Conservation (phyloP, 1,284 basidiomycete genomes). For the Ganoderma meredithae region DNA sequence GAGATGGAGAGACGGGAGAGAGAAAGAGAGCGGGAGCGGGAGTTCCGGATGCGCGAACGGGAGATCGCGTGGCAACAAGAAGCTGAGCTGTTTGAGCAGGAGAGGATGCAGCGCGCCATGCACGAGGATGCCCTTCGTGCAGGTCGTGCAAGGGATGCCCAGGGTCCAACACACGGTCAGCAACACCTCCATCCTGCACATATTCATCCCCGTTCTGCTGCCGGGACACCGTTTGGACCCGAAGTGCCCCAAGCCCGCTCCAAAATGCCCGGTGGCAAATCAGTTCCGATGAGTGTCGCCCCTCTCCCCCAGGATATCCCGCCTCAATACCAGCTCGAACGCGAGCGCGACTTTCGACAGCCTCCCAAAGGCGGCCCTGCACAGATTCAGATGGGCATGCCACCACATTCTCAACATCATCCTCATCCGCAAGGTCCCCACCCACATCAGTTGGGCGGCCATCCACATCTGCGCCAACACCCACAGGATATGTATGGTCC, state of each 20-base stretch:
- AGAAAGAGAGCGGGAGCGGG: conserved; percentile 13
- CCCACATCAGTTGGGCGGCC: conserved; percentile 32
- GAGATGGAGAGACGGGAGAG: conserved; percentile 30
- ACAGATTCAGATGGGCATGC: conserved; percentile 21
- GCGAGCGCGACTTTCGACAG: conserved; percentile 30
- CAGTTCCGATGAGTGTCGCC: conserved; percentile 15
- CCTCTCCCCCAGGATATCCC: conserved; percentile 27
- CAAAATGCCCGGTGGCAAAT: conserved; percentile 22
- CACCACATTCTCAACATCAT: conserved; percentile 27
- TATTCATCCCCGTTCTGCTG: conserved; percentile 17
- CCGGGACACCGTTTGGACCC: conserved; percentile 19
- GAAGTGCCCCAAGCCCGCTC: conserved; percentile 9
- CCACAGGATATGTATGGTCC: conserved; percentile 21
- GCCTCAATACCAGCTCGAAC: conserved; percentile 27
- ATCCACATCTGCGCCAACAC: conserved; percentile 33
- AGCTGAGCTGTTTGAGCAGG: conserved; percentile 29
- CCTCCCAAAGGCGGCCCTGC: conserved; percentile 27
- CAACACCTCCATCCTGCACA: conserved; percentile 33
- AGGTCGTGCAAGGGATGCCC: conserved; percentile 19
- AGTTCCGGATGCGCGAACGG: conserved; percentile 24
- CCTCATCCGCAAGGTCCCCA: conserved; percentile 27
- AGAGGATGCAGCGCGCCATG: conserved; percentile 26
- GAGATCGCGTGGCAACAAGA: conserved; percentile 32
- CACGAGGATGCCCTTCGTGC: conserved; percentile 31
- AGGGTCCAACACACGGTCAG: conserved; percentile 21